Conservation (phyloP, 108 stramenopile genomes). For the Nannochloropsis salina region DNA sequence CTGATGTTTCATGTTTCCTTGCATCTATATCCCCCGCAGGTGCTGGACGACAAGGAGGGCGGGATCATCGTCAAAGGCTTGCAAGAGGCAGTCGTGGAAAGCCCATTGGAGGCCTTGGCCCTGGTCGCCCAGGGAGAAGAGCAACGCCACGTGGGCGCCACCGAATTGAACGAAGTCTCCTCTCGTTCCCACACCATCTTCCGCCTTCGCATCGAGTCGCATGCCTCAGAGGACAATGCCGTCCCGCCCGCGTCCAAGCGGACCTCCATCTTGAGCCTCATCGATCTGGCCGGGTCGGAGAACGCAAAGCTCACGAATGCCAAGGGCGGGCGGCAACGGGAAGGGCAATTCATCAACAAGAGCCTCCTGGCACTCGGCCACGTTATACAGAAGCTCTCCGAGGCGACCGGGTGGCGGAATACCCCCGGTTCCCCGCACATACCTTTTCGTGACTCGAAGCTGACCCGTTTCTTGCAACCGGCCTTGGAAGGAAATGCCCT, state of each 20-base stretch:
- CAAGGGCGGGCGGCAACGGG: constrained; percentile 41
- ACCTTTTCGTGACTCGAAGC: constrained; percentile 81
- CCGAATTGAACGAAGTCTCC: constrained; percentile 53
- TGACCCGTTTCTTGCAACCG: constrained; percentile 92
- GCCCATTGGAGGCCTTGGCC: constrained; percentile 48
- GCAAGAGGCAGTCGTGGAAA: constrained; percentile 54
- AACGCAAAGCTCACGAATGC: constrained; percentile 52
- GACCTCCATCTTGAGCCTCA: constrained; percentile 46
- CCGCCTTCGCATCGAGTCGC: constrained; percentile 50
- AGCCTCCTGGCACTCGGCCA: constrained; percentile 76
- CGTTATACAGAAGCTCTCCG: constrained; percentile 63
- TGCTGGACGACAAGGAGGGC: constrained; percentile 48
- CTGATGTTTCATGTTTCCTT: too few relatives aligned
- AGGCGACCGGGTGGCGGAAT: constrained; percentile 22
- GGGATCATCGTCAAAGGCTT: constrained; percentile 47
- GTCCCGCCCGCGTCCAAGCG: background rate
- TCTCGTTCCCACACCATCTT: constrained; percentile 58
- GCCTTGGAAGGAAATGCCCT: constrained; percentile 87
- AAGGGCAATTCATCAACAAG: constrained; percentile 76
- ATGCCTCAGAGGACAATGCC: background rate
- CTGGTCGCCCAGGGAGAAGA: constrained; percentile 52
- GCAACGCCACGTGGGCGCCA: constrained; percentile 55
- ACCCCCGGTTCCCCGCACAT: constrained; percentile 30
- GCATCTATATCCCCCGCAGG: too few relatives aligned
- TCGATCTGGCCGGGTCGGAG: constrained; percentile 63